These are phyloP conservation scores for Periconia sp. DNA, from an alignment of 2,329 filamentous ascomycete genomes.

Conservation along the genomic window DNA sequence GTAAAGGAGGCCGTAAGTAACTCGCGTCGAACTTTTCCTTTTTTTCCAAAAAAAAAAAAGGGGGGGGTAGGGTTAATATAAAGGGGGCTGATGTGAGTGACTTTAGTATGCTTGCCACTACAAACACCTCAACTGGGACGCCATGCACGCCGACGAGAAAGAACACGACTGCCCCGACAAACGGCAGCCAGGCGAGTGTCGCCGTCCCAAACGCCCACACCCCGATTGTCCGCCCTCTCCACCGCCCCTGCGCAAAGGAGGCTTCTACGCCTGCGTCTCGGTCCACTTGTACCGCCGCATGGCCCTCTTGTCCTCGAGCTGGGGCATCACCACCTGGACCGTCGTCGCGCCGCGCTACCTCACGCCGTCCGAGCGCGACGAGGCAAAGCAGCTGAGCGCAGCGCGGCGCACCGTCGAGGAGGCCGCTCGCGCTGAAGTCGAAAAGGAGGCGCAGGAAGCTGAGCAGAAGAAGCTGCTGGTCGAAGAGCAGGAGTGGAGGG, in stretches of 20 bases:
- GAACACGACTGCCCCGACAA: not conserved
- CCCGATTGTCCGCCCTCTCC: no score
- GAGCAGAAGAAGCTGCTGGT: not conserved
- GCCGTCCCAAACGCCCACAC: not conserved
- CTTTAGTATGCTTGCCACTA: constrained; percentile 4
- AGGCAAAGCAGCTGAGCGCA: not conserved
- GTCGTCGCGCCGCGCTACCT: not conserved
- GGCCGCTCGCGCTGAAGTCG: not conserved
- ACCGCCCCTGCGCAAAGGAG: constrained; percentile 2
- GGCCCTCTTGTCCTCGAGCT: not conserved
- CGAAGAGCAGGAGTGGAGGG: not conserved
- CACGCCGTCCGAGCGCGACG: not conserved
- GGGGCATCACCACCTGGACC: not conserved
- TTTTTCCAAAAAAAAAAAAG: no score
- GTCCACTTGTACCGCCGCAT: not conserved
- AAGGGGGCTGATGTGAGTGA: no score
- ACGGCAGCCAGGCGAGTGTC: not conserved
- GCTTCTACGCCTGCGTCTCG: constrained; percentile 12
- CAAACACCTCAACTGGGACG: constrained; percentile 8
- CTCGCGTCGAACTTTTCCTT: no score
- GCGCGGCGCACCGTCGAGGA: not conserved
- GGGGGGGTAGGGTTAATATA: no score
- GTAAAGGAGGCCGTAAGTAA: constrained; percentile 10
- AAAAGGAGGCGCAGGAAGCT: not conserved
- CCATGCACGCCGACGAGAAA: constrained; percentile 3